phyloP scores from a whole-genome alignment of 2,329 filamentous ascomycete genomes.

The Trichoderma cornu-damae region DNA sequence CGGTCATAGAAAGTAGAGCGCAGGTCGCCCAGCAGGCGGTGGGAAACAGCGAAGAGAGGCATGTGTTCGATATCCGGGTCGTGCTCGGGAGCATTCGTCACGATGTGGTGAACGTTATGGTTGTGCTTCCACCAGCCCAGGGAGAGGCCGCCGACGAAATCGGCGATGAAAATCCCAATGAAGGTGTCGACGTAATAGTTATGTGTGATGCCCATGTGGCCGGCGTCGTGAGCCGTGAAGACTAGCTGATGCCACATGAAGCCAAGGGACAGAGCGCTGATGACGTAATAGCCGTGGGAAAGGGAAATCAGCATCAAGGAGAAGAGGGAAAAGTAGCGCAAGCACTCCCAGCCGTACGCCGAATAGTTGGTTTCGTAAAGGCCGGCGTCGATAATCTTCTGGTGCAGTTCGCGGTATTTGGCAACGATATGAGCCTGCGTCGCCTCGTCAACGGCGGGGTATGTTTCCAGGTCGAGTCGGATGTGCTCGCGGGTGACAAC shows the following conservation, averaged over 20 bases:
- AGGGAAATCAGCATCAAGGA: constrained; percentile 42
- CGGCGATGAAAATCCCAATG: constrained; percentile 58
- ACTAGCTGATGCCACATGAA: constrained; percentile 57
- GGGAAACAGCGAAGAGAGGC: constrained; percentile 63
- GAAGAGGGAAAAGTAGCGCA: constrained; percentile 52
- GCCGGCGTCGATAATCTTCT: constrained; percentile 49
- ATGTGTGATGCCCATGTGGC: constrained; percentile 57
- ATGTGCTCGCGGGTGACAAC: constrained; percentile 69
- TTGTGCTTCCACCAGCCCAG: constrained; percentile 67
- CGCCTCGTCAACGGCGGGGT: constrained; percentile 62
- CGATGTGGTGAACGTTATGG: constrained; percentile 63
- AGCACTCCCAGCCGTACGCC: constrained; percentile 54
- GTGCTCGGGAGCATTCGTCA: constrained; percentile 59
- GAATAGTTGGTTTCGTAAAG: constrained; percentile 55
- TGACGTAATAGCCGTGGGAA: constrained; percentile 49
- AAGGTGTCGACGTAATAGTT: constrained; percentile 54
- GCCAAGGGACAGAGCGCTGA: constrained; percentile 53
- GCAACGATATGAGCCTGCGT: constrained; percentile 39
- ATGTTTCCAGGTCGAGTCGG: constrained; percentile 61
- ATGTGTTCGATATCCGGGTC: constrained; percentile 61
- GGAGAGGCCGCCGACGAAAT: constrained; percentile 61
- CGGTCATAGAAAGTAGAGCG: constrained; percentile 62
- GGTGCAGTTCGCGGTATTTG: constrained; percentile 54
- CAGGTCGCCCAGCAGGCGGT: constrained; percentile 60
- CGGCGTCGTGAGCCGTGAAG: constrained; percentile 63